Conservation (phyloP, 768 basidiomycete genomes). For the Hygrocybe coccinea region DNA sequence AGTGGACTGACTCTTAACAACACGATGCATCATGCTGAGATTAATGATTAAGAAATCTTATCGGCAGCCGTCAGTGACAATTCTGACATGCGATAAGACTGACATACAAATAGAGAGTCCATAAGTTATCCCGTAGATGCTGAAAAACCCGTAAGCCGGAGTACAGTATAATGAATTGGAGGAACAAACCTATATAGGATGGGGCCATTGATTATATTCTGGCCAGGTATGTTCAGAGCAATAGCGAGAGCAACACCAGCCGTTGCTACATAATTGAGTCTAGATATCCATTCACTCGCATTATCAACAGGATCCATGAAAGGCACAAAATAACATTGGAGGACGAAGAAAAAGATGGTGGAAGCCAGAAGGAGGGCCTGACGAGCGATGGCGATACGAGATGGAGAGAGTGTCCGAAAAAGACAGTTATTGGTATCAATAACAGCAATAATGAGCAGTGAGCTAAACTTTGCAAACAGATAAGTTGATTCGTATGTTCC, state of each 20-base stretch:
- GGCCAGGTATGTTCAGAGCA: constrained; percentile 52
- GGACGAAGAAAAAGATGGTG: constrained; percentile 53
- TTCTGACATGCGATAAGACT: neutral
- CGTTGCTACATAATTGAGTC: constrained; percentile 65
- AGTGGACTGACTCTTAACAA: constrained; percentile 54
- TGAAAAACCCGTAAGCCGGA: constrained; percentile 14
- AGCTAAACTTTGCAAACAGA: constrained; percentile 66
- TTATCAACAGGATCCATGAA: constrained; percentile 70
- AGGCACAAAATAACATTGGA: constrained; percentile 57
- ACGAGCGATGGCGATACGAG: constrained; percentile 50
- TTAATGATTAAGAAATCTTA: constrained; percentile 64
- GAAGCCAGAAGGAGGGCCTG: constrained; percentile 57
- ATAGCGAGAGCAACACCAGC: constrained; percentile 60
- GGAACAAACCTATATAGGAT: constrained; percentile 57
- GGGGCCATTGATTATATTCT: constrained; percentile 53
- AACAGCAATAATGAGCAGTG: constrained; percentile 59
- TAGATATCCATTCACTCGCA: constrained; percentile 69
- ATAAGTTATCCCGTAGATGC: constrained; percentile 56
- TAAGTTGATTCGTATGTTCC: constrained; percentile 60
- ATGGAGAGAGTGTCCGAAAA: constrained; percentile 52
- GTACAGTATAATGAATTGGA: neutral
- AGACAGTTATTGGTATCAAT: constrained; percentile 70
- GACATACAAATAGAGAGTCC: constrained; percentile 58
- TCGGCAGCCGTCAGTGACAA: constrained; percentile 9
- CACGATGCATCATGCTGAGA: constrained; percentile 42